These are phyloP conservation scores for Astrothelium macrocarpum DNA, from an alignment of 495 filamentous ascomycete genomes.

Conservation along the genomic window DNA sequence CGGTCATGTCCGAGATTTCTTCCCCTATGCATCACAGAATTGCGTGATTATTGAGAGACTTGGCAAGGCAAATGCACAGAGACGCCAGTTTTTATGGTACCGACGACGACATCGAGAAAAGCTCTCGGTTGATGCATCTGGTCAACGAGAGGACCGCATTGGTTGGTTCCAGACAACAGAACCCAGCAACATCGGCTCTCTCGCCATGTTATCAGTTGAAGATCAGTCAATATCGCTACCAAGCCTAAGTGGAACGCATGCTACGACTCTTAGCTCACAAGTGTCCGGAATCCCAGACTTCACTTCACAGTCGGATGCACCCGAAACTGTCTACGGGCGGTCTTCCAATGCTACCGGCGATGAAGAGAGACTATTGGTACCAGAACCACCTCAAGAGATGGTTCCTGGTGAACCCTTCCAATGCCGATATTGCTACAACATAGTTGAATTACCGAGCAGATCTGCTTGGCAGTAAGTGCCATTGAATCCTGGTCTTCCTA, in stretches of 20 bases:
- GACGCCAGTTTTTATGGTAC: neutral
- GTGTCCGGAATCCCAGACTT: neutral
- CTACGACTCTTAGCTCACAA: neutral
- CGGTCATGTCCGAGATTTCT: neutral
- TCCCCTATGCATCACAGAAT: neutral
- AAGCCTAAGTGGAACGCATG: neutral
- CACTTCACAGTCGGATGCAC: neutral
- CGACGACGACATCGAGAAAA: neutral
- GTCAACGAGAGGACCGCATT: neutral
- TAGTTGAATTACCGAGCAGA: neutral
- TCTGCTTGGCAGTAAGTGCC: neutral
- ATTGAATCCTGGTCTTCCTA: neutral
- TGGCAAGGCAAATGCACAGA: conserved; percentile 6
- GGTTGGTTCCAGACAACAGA: neutral
- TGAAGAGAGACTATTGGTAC: neutral
- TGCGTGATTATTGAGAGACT: conserved; percentile 1
- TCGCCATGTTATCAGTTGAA: conserved; percentile 6
- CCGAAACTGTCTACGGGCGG: neutral
- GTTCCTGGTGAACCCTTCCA: conserved; percentile 3
- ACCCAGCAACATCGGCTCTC: neutral
- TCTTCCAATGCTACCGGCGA: neutral
- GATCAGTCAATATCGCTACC: neutral
- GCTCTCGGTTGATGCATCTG: neutral
- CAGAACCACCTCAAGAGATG: neutral
- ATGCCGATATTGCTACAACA: conserved; percentile 5